Base-by-base conservation (phyloP, 306 rosid species). In the Neltuma alba region DNA sequence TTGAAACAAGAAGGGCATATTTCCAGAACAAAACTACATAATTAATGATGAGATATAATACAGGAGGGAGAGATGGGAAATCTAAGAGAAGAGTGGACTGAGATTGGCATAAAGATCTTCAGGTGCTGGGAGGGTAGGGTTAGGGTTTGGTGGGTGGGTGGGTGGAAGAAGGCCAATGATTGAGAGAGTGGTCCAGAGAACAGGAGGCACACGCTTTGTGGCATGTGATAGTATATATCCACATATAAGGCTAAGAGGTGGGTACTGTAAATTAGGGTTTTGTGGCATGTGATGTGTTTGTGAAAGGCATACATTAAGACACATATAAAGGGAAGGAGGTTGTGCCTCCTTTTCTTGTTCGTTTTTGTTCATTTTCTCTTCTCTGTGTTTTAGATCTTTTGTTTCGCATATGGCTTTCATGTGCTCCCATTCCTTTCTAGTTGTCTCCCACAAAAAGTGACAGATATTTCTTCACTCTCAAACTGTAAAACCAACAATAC, bases 101-200 rank as follows among this genome's bases (percentile, higher is more conserved):
- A 11, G 62, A 55, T 55, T 55, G 28, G 62, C 30, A 55, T 55
- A 66, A 41, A 23, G 47, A 68, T 68, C 21, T 68, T 68, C 21
- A 68, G 54, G 73, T 68, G 50, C 10, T 67, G 7, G 11, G 11
- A n/a, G 64, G 18, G 44, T 54, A 23, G 33, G 33, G 63, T 9
- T 23, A 57, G 73, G 54, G 52, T 7, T 52, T n/a, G n/a, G n/a
- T 8, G 9, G 60, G 3, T 57, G 41, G 41, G 6, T 37, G n/a
- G 72, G 45, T 67, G 44, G 72, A n/a, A 67, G 55, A 69, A 69
- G 57, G 38, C 41, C 9, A 36, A 64, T 64, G 16, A 64, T 64
- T 42, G 9, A 69, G 5, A 40, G 10, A 11, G 72, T 38, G 72
- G 72, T 67, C 72, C 52, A 21, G 18, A 37, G 16, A 28, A 4